Evolutionary conservation across 2,329 filamentous ascomycete genomes (phyloP).

Genomic region (Diplodia mutila): DNA sequence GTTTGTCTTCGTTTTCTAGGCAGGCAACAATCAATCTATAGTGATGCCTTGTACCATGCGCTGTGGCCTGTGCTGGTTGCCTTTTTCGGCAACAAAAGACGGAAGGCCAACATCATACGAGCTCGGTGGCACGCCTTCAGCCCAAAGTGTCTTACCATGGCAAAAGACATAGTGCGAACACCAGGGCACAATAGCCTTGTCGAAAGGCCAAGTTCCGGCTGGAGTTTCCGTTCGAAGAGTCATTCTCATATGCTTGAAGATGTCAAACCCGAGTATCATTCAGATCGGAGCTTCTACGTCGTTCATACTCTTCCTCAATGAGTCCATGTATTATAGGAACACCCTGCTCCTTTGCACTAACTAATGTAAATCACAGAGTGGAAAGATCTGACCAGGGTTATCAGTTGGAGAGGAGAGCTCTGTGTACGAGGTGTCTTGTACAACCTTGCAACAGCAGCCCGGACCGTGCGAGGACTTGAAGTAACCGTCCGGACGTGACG

Average conservation of each 20-base stretch:
- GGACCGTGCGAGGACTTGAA: background rate
- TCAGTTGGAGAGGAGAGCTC: background rate
- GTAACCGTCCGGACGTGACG: background rate
- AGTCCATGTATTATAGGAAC: background rate
- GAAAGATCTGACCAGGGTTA: background rate
- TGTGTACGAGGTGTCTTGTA: background rate
- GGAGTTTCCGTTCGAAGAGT: background rate
- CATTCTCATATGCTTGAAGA: background rate
- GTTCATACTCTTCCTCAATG: background rate
- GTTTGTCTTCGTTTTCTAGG: background rate
- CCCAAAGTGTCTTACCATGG: background rate
- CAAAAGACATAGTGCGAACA: background rate
- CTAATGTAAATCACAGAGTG: background rate
- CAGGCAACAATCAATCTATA: conserved; percentile 7
- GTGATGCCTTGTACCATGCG: background rate
- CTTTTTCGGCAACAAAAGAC: conserved; percentile 12
- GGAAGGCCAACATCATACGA: conserved; percentile 9
- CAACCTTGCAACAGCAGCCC: background rate
- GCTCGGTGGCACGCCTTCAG: background rate
- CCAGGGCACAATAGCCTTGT: no score
- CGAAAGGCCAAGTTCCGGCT: background rate
- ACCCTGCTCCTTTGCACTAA: background rate
- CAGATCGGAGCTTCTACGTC: background rate
- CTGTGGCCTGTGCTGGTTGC: conserved; percentile 18
- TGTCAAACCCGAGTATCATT: background rate